Conservation (phyloP, 371 early-diverging fungal genomes). For the Syncephalis plumigaleata region DNA sequence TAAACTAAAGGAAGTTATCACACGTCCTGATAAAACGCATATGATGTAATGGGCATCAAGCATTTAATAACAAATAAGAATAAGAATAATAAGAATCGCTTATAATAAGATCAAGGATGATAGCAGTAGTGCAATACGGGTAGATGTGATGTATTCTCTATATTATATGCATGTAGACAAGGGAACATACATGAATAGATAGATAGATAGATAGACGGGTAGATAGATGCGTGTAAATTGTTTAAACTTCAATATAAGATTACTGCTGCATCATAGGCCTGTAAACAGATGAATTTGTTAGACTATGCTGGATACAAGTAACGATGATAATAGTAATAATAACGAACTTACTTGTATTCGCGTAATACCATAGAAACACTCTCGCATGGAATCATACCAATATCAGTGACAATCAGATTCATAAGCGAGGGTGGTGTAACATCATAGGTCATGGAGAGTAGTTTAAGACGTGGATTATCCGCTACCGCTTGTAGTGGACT, state of each 20-base stretch:
- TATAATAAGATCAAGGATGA: no score
- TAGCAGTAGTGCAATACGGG: no score
- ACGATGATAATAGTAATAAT: no score
- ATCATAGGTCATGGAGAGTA: conserved; percentile 82
- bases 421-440: conserved; percentile 88
- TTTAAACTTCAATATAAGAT: no score
- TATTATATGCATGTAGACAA: no score
- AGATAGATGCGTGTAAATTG: no score
- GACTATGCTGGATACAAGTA: no score
- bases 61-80: background rate
- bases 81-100: background rate
- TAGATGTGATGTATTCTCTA: no score
- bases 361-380: conserved; percentile 65
- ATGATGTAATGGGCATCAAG: background rate
- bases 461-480: conserved; percentile 23
- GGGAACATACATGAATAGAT: no score
- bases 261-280: no score
- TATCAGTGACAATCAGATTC: conserved; percentile 81
- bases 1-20: conserved; percentile 33
- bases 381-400: conserved; percentile 88
- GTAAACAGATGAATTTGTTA: no score
- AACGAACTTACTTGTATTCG: conserved; percentile 16
- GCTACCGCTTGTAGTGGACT: conserved; percentile 9
- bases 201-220: no score
- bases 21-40: conserved; percentile 33